phyloP scores from a whole-genome alignment of 257 asterid genomes.

The Fraxinus pennsylvanica region DNA sequence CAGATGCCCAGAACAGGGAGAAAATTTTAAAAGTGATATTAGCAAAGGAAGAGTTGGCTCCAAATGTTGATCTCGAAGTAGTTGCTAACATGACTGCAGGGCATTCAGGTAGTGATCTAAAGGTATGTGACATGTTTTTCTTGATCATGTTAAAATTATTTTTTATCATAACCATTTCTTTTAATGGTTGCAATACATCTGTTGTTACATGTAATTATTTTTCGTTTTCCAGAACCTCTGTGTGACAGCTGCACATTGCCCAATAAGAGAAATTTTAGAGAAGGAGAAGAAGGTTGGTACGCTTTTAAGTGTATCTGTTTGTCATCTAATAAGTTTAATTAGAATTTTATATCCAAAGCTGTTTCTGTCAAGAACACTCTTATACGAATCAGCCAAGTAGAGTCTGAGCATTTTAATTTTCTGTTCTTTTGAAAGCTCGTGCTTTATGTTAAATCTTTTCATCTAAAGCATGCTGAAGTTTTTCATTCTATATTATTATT shows the following conservation, averaged over 20 bases:
- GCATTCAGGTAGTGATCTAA: constrained; percentile 93
- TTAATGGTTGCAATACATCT: background rate
- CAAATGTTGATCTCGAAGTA: constrained; percentile 65
- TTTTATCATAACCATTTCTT: background rate
- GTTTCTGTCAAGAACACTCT: constrained; percentile 2
- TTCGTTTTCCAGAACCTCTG: constrained; percentile 56
- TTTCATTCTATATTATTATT: background rate
- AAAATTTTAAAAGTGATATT: constrained; percentile 70
- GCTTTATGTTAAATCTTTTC: background rate
- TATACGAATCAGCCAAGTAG: background rate
- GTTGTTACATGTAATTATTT: background rate
- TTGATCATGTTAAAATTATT: constrained; percentile 1
- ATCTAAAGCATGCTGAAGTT: background rate
- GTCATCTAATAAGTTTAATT: background rate
- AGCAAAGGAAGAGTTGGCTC: constrained; percentile 68
- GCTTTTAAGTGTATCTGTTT: background rate
- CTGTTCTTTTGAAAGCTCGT: background rate
- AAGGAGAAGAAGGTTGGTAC: constrained; percentile 56
- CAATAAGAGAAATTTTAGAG: constrained; percentile 69
- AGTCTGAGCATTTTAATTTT: background rate
- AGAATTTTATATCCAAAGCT: background rate
- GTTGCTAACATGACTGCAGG: constrained; percentile 90
- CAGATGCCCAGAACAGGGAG: constrained; percentile 72
- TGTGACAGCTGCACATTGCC: constrained; percentile 73
- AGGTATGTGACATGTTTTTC: constrained; percentile 46